A percentile compares a stretch with the other conserved stretches of the same genome.
Conservation (phyloP, 2,329 filamentous ascomycete species). For the Zymoseptoria pseudotritici region DNA sequence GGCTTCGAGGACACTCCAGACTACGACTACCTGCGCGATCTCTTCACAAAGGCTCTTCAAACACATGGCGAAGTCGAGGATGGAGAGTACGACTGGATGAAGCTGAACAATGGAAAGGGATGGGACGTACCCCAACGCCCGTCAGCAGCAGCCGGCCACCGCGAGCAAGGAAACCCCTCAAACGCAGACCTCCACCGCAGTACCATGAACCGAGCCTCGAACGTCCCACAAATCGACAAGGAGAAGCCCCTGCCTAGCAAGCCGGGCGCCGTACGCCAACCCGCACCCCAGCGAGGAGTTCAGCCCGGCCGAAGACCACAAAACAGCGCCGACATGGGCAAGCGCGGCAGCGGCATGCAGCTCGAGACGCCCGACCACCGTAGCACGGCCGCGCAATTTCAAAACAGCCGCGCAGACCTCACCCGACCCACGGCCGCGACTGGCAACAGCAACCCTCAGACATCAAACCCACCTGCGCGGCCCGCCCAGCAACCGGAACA, state of each 20-base stretch:
- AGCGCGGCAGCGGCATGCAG: slow-evolving; percentile 73
- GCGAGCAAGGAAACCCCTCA: slow-evolving; percentile 68
- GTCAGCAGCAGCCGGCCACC: slow-evolving; percentile 66
- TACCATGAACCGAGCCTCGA: slow-evolving; percentile 53
- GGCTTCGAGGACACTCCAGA: slow-evolving; percentile 98
- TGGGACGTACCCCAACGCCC: slow-evolving; percentile 73
- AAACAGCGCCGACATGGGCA: slow-evolving; percentile 37
- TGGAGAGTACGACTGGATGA: slow-evolving; percentile 99
- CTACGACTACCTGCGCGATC: slow-evolving; percentile 93
- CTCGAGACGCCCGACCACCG: slow-evolving; percentile 65
- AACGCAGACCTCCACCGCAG: slow-evolving; percentile 66
- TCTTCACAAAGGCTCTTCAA: slow-evolving; percentile 94
- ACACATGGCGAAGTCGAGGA: slow-evolving; percentile 91
- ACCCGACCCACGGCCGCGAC: slow-evolving; percentile 10
- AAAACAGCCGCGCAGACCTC: slow-evolving; percentile 70
- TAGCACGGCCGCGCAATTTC: slow-evolving; percentile 92
- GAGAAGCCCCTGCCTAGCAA: slow-evolving; percentile 39
- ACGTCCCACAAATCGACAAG: slow-evolving; percentile 35
- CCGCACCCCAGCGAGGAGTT: slow-evolving; percentile 59
- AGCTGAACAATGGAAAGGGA: slow-evolving; percentile 85
- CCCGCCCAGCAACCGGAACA: slow-evolving; percentile 47
- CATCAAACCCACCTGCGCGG: slow-evolving; percentile 6
- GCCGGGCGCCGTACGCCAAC: slow-evolving; percentile 56
- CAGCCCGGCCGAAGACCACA: slow-evolving; percentile 25
- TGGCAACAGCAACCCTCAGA: slow-evolving; percentile 6